phyloP scores from a whole-genome alignment of 352 stramenopile genomes.

The Phytophthora pisi region DNA sequence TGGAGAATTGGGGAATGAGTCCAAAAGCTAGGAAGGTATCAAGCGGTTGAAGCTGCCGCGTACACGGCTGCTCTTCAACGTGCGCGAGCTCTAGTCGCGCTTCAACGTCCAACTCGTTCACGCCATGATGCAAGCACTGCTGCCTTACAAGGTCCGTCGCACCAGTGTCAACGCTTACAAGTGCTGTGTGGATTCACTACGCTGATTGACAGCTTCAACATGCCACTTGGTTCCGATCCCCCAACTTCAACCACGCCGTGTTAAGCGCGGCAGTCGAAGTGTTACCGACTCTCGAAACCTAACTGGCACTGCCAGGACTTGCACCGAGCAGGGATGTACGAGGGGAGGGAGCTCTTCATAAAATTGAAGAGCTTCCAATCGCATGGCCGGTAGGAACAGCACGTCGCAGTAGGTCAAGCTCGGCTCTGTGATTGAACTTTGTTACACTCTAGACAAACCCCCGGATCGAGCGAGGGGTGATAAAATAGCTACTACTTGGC shows the following conservation, averaged over 20 bases:
- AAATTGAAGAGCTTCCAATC: no score
- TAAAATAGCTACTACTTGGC: constrained; percentile 37
- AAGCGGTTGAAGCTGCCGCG: constrained; percentile 3
- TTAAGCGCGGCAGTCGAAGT: not conserved
- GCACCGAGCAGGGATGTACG: no score
- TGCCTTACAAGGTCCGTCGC: constrained; percentile 2
- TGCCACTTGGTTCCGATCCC: constrained; percentile 15
- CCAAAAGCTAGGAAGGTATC: not conserved
- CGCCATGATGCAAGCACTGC: constrained; percentile 6
- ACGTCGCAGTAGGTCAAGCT: constrained; percentile 15
- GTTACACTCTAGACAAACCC: constrained; percentile 42
- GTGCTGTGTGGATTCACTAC: not conserved
- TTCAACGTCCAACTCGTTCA: constrained; percentile 27
- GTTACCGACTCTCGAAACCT: not conserved
- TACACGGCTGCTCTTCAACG: constrained; percentile 16
- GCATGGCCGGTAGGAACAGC: not conserved
- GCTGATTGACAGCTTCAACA: constrained; percentile 22
- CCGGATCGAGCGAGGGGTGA: constrained; percentile 11
- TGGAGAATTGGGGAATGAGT: constrained; percentile 20
- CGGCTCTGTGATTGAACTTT: constrained; percentile 36
- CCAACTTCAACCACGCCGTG: constrained; percentile 21
- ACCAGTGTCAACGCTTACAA: not conserved
- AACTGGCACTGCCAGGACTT: no score
- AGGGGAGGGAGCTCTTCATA: no score
- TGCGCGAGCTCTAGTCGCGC: constrained; percentile 12